A percentile compares a stretch with the other conserved stretches of the same genome.
Evolutionary conservation across 1,284 basidiomycete genomes (phyloP).

Genomic region (Filobasidium uniguttulatum): DNA sequence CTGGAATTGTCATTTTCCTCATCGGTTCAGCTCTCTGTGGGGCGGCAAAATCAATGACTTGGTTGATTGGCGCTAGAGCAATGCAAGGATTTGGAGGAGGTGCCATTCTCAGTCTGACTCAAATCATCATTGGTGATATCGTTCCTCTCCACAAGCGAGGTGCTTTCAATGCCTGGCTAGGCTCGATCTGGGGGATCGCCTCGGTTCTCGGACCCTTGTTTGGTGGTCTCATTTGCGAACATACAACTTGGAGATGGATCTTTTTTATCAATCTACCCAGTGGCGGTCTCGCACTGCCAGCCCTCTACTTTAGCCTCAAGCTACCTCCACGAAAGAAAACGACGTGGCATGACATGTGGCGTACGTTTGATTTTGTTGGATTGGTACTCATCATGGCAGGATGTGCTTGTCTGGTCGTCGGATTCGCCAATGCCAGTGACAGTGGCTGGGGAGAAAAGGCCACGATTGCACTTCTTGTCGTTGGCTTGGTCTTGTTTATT

Average conservation of each 20-base stretch:
- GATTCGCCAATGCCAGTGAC: conserved; percentile 45
- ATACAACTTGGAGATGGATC: conserved; percentile 31
- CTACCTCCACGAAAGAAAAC: conserved; percentile 7
- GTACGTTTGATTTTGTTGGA: conserved; percentile 33
- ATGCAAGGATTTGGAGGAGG: conserved; percentile 32
- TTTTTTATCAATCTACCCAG: conserved; percentile 39
- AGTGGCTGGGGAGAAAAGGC: conserved; percentile 36
- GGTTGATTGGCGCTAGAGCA: conserved; percentile 19
- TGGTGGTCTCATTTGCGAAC: conserved; percentile 17
- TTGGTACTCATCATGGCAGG: conserved; percentile 52
- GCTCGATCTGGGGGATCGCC: conserved; percentile 17
- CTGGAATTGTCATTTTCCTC: conserved; percentile 9
- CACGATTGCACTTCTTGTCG: conserved; percentile 58
- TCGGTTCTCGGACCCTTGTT: conserved; percentile 37
- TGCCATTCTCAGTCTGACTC: conserved; percentile 27
- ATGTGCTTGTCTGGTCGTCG: conserved; percentile 61
- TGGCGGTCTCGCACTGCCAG: conserved; percentile 46
- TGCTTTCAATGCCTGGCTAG: not conserved
- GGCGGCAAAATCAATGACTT: conserved; percentile 10
- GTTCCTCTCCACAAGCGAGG: conserved; percentile 29
- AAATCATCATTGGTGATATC: conserved; percentile 24
- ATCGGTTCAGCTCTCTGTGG: conserved; percentile 13
- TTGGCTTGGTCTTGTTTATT: conserved; percentile 51
- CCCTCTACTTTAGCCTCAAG: conserved; percentile 71
- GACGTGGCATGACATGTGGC: conserved; percentile 18